Conservation (phyloP, 176 grass and related monocot genomes). For the Cymbopogon citratus region DNA sequence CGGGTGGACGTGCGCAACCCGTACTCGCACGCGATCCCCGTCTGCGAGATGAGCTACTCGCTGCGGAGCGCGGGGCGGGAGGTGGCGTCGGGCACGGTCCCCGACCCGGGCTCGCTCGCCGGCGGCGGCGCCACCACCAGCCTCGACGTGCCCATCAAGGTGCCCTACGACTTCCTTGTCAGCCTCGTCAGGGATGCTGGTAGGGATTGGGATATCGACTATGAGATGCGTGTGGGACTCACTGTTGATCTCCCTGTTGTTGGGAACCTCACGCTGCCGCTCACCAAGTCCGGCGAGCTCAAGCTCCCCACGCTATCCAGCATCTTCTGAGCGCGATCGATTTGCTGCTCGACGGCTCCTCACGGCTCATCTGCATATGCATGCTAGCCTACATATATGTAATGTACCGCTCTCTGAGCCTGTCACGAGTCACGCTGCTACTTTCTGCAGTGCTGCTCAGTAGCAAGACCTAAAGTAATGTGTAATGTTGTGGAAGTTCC, state of each 20-base stretch:
- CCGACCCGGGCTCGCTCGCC: conserved; percentile 60
- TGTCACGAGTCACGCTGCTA: no score
- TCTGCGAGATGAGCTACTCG: conserved; percentile 71
- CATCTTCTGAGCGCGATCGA: conserved; percentile 32
- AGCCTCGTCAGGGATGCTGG: conserved; percentile 55
- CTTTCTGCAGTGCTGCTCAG: no score
- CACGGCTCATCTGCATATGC: no score
- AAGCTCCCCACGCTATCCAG: conserved; percentile 69
- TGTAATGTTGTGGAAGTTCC: no score
- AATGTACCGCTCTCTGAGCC: no score
- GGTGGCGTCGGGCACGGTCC: conserved; percentile 57
- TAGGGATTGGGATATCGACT: conserved; percentile 70
- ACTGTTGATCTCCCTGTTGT: conserved; percentile 71
- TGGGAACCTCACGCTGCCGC: conserved; percentile 64
- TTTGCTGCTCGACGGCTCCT: not conserved
- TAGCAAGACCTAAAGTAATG: no score
- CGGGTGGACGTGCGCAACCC: conserved; percentile 54
- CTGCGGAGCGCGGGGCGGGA: conserved; percentile 56
- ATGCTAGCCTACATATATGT: no score
- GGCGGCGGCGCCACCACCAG: conserved; percentile 30
- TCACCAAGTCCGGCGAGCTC: conserved; percentile 72
- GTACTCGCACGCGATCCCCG: conserved; percentile 58
- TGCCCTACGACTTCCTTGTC: conserved; percentile 64
- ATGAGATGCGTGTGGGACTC: conserved; percentile 60
- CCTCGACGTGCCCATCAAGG: conserved; percentile 51